Evolutionary conservation across 169 alveolate species (phyloP).

Genomic region (Besnoitia besnoiti): DNA sequence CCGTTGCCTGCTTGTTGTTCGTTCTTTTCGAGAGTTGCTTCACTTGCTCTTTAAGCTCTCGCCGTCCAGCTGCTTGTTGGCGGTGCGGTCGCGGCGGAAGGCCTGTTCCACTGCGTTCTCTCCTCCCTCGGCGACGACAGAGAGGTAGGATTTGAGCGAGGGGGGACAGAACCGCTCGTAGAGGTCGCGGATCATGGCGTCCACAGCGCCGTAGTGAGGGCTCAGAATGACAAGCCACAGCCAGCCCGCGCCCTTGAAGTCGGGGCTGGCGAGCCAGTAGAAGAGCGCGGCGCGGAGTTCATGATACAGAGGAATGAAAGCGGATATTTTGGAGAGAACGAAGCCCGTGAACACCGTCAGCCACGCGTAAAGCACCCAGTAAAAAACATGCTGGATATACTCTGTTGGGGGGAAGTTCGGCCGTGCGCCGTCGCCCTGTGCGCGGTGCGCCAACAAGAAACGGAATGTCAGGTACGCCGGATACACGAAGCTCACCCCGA

Average conservation of each 20-base stretch:
- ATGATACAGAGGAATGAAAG: constrained; percentile 59
- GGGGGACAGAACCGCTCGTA: constrained; percentile 35
- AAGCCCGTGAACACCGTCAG: constrained; percentile 44
- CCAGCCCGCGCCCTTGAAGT: constrained; percentile 69
- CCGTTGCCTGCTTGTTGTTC: too few species aligned
- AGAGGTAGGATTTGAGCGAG: not conserved
- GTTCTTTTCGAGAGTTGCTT: not conserved
- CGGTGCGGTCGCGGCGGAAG: constrained; percentile 31
- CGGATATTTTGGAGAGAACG: constrained; percentile 33
- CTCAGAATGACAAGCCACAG: constrained; percentile 55
- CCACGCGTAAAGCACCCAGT: constrained; percentile 67
- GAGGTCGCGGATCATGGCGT: not conserved
- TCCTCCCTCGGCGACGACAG: not conserved
- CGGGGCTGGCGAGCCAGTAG: constrained; percentile 70
- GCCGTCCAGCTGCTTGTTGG: not conserved
- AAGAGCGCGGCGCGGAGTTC: constrained; percentile 60
- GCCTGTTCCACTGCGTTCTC: not conserved
- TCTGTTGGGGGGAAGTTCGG: constrained; percentile 29
- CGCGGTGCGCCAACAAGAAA: constrained; percentile 41
- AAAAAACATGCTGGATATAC: constrained; percentile 62
- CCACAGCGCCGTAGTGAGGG: constrained; percentile 52
- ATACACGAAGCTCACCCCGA: constrained; percentile 60
- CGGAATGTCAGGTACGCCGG: constrained; percentile 66
- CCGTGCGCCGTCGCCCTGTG: not conserved
- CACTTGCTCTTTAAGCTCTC: not conserved